A percentile compares a stretch with the other conserved stretches of the same genome.
Evolutionary conservation across 495 filamentous ascomycete genomes (phyloP).

Genomic region (Penicillium chermesinum): DNA sequence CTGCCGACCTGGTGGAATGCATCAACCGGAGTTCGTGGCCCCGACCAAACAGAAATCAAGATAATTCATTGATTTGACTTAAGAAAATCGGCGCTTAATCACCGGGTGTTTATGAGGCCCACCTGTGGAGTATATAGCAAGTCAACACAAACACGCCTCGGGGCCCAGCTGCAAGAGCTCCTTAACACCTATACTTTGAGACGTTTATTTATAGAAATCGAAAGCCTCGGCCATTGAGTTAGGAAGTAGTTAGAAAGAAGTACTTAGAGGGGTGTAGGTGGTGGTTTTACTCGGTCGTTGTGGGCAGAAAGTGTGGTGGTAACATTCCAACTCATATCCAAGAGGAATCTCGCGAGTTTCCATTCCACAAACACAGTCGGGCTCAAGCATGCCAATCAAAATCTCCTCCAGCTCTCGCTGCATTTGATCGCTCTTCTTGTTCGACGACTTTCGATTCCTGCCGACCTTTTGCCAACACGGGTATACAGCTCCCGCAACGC

Average conservation of each 20-base stretch:
- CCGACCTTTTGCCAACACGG: conserved; percentile 1
- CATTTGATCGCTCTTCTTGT: conserved; percentile 5
- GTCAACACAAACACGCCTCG: too few species aligned
- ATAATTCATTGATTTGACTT: too few species aligned
- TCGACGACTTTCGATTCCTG: neutral
- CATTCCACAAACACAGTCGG: conserved; percentile 13
- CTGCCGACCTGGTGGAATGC: conserved; percentile 9
- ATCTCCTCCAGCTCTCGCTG: conserved; percentile 2
- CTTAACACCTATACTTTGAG: too few species aligned
- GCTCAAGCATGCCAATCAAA: conserved; percentile 15
- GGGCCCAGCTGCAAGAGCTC: too few species aligned
- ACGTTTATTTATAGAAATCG: too few species aligned
- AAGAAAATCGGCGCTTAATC: too few species aligned
- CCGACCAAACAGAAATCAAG: conserved; percentile 6
- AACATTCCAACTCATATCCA: conserved; percentile 7
- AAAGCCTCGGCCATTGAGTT: too few species aligned
- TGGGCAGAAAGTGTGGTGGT: neutral
- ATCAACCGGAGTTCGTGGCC: neutral
- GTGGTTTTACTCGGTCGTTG: neutral
- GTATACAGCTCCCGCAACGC: conserved; percentile 11
- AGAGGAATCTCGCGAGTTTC: conserved; percentile 7
- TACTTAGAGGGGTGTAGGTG: neutral
- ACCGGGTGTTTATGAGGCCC: too few species aligned
- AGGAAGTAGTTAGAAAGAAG: too few species aligned
- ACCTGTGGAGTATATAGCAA: too few species aligned